phyloP scores from a whole-genome alignment of 2,329 filamentous ascomycete species.

The Aureobasidium sp. region DNA sequence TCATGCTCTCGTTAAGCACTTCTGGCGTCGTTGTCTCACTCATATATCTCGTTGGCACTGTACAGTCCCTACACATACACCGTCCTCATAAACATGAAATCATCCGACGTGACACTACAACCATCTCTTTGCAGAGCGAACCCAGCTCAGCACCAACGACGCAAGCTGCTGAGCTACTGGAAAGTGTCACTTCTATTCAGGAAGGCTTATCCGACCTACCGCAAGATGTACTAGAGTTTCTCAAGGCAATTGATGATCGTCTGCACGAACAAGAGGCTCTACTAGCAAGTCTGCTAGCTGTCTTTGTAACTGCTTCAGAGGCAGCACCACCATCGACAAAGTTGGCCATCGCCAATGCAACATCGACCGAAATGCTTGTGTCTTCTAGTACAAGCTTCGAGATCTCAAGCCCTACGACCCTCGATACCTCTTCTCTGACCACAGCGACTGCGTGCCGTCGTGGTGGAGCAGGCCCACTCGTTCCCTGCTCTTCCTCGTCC shows the following conservation, averaged over 20 bases:
- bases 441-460: background rate
- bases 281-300: conserved; percentile 4
- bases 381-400: background rate
- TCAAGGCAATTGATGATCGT: background rate
- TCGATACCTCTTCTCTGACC: background rate
- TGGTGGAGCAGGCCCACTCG: background rate
- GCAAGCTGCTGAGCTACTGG: background rate
- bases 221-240: background rate
- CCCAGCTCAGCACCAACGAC: background rate
- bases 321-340: background rate
- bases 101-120: background rate
- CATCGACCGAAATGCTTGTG: background rate
- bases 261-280: conserved; percentile 1
- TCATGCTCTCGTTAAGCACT: background rate
- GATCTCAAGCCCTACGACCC: background rate
- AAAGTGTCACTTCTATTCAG: background rate
- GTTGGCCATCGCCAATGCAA: background rate
- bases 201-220: conserved; percentile 1
- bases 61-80: conserved; percentile 5
- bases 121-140: background rate
- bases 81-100: background rate
- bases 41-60: background rate
- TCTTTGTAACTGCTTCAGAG: background rate
- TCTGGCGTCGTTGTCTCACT: background rate
- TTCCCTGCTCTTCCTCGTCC: background rate